phyloP scores from a whole-genome alignment of 345 rosid species.

The Arabidopsis suecica region DNA sequence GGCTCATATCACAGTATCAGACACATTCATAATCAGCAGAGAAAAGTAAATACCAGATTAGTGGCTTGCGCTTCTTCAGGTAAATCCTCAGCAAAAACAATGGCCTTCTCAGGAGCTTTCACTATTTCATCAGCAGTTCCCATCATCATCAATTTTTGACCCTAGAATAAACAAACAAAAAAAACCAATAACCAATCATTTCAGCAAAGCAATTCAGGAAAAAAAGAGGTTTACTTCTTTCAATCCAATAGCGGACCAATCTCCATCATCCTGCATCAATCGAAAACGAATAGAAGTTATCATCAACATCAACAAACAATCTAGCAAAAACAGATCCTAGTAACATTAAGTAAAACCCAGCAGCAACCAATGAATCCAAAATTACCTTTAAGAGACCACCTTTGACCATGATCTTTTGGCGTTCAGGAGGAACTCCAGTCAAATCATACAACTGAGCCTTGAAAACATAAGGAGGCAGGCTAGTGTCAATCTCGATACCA shows the following conservation, averaged over 20 bases:
- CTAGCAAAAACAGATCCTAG: neutral
- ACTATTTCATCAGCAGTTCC: constrained; percentile 97
- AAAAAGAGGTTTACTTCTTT: constrained; percentile 56
- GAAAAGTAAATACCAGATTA: constrained; percentile 54
- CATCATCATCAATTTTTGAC: constrained; percentile 99
- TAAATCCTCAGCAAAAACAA: constrained; percentile 93
- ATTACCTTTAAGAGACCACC: constrained; percentile 91
- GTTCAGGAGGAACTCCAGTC: constrained; percentile 93
- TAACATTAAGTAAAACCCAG: neutral
- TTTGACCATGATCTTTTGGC: constrained; percentile 98
- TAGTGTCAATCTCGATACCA: constrained; percentile 76
- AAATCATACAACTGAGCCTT: constrained; percentile 88
- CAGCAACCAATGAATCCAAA: neutral
- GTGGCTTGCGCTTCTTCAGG: constrained; percentile 92
- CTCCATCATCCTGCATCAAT: constrained; percentile 80
- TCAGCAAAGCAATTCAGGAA: neutral
- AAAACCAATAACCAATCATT: constrained; percentile 20
- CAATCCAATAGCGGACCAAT: constrained; percentile 85
- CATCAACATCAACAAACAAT: constrained; percentile 26
- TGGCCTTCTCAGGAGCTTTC: constrained; percentile 94
- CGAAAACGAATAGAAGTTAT: constrained; percentile 3
- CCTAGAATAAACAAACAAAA: constrained; percentile 50
- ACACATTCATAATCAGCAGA: neutral
- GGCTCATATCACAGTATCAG: neutral
- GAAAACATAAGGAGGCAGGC: constrained; percentile 84